Evolutionary conservation across 257 asterid genomes (phyloP), one percentile per base, ranked within the genome.

Genomic region (Cinchona pubescens): DNA sequence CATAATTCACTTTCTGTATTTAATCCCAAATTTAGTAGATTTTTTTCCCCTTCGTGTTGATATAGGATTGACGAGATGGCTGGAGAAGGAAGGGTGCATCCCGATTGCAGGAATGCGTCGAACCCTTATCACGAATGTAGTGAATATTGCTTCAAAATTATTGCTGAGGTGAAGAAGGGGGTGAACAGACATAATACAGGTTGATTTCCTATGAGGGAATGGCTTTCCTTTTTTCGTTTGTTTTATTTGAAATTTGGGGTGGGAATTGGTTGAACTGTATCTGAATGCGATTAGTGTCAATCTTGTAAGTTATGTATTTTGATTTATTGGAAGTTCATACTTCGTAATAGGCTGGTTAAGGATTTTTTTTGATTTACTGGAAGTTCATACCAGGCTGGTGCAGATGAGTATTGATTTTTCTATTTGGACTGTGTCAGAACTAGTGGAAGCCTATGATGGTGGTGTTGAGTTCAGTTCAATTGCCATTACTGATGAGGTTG

Each of bases 121-220:
- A 90, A 88, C 78, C 92, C 92, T 0, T 90, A 83, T 74, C 96
- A 88, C 75, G 93, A 83, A 76, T 92, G 96, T 74, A 80, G 79
- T 68, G 93, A 87, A 60, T 90, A 81, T 76, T 90, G 94, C 87
- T 87, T 92, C 84, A 78, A 35, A 62, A 62, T 89, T 71, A 90
- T 89, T 73, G 92, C 92, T 34, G 90, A 87, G 70, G 71, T 82
- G 30, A 89, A 86, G 82, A 81, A 81, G 78, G 79, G 65, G 74
- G 67, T 62, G 73, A 79, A 25, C 38, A 71, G 80, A 59, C 51
- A 32, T 43, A 85, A 79, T 73, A 21, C 87, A 65, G 91, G 92
- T 81, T 29, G 38, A 37, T 67, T 63, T 60, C 42, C 25, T 35
- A n/a, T 59, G 42, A 15, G 42, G 19, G 32, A 32, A 5, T 15